Evolutionary conservation across 768 basidiomycete genomes (phyloP).

Genomic region (Pulveroboletus sp.): DNA sequence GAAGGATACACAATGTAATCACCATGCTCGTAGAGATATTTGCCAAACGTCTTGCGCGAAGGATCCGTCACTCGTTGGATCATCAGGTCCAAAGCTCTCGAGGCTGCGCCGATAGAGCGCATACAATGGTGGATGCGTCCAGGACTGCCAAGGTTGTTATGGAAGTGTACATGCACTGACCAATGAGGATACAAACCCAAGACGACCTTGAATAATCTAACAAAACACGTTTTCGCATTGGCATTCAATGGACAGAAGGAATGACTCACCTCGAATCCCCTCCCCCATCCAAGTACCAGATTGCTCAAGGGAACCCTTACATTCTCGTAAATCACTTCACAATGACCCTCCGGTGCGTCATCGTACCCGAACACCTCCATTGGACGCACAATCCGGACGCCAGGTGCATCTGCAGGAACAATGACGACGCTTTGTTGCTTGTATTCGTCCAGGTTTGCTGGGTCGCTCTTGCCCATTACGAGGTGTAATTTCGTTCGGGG

Average conservation of each 20-base stretch:
- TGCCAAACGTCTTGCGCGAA: slow-evolving; percentile 87
- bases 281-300: slow-evolving; percentile 88
- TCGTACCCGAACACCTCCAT: slow-evolving; percentile 94
- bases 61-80: slow-evolving; percentile 92
- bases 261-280: slow-evolving; percentile 76
- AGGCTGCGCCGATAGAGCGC: slow-evolving; percentile 90
- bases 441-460: slow-evolving; percentile 69
- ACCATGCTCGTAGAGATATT: slow-evolving; percentile 89
- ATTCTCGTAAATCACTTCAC: slow-evolving; percentile 91
- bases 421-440: slow-evolving; percentile 91
- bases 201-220: slow-evolving; percentile 92
- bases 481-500: slow-evolving; percentile 86
- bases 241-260: neutral
- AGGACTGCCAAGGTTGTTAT: slow-evolving; percentile 45
- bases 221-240: neutral
- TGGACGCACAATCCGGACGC: slow-evolving; percentile 85
- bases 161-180: neutral
- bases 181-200: slow-evolving; percentile 54
- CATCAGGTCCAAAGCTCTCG: slow-evolving; percentile 80
- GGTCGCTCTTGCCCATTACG: slow-evolving; percentile 93
- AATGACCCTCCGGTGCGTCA: slow-evolving; percentile 95
- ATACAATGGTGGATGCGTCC: slow-evolving; percentile 98
- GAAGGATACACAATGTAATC: slow-evolving; percentile 11
- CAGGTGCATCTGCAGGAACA: slow-evolving; percentile 83
- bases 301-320: slow-evolving; percentile 84